Base-by-base conservation (phyloP, 768 basidiomycete species). In the Dioszegia aurantiaca region DNA sequence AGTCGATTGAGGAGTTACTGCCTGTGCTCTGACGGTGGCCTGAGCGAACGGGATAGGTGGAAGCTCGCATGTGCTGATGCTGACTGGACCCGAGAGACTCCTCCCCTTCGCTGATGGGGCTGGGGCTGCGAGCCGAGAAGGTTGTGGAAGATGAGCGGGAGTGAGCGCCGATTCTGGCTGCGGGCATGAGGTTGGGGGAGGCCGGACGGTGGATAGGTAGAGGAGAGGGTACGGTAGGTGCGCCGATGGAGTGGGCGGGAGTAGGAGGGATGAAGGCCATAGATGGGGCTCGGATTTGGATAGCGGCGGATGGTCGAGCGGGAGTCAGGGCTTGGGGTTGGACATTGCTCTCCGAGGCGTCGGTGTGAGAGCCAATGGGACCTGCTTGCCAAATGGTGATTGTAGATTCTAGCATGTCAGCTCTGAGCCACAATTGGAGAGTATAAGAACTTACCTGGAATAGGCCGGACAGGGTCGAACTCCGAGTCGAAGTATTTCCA, bases 401-500 rank as follows among this genome's bases (percentile, higher is more conserved):
- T 48, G 70, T 55, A 0, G 69, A 63, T 69, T 74, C 75, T 76
- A 24, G 3, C 2, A 26, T 33, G 27, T 43, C 54, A 55, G 54
- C 42, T 55, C 10, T 27, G n/a, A n/a, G n/a, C 16, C 21, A 21
- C 11, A 4, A 8, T 12, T 9, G 19, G 11, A 44, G 5, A n/a
- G n/a, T 9, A 8, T 6, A 9, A 41, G 40, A 36, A 67, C 73
- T 70, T 61, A 74, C 75, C 68, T 55, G 60, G 68, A 51, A 61
- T 53, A 23, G 62, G 54, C 41, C 64, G 65, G 47, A 58, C 48
- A 24, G 67, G 63, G 44, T 77, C 75, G 61, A 64, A 77, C 11
- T 67, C 72, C 14, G 66, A 56, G 48, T 77, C 76, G 43, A 71
- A 72, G 66, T 69, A 78, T 28, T 71, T 67, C 75, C 76, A 77